Evolutionary conservation across 352 stramenopile genomes (phyloP).

Genomic region (Phytopythium oedochilum): DNA sequence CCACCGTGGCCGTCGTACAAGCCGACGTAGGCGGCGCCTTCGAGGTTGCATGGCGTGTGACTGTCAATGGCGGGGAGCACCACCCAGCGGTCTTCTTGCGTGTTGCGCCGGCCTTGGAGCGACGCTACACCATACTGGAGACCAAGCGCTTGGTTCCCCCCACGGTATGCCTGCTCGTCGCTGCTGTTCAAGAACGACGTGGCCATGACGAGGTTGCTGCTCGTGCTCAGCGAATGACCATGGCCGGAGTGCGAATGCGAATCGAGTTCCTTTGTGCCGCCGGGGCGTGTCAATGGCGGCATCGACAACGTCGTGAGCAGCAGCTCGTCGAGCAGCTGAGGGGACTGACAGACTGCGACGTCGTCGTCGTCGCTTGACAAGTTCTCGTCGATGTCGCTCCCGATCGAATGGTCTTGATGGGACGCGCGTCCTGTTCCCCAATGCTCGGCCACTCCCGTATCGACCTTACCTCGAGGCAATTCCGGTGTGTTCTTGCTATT

Average conservation of each 20-base stretch:
- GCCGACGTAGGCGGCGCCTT: conserved; percentile 45
- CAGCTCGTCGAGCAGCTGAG: conserved; percentile 65
- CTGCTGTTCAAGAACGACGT: not conserved
- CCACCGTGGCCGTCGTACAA: conserved; percentile 85
- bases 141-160: conserved; percentile 24
- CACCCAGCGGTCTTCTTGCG: conserved; percentile 70
- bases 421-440: not conserved
- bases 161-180: conserved; percentile 35
- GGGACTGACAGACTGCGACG: conserved; percentile 53
- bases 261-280: not conserved
- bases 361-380: conserved; percentile 59
- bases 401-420: not conserved
- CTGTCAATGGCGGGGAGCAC: conserved; percentile 36
- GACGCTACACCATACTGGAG: conserved; percentile 44
- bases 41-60: conserved; percentile 7
- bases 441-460: not conserved
- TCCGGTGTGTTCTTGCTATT: conserved; percentile 28
- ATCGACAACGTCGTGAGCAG: conserved; percentile 73
- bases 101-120: conserved; percentile 61
- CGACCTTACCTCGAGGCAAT: not conserved
- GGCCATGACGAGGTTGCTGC: not conserved
- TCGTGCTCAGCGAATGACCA: not conserved
- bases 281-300: conserved; percentile 38
- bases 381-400: conserved; percentile 25
- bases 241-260: not conserved